phyloP scores from a whole-genome alignment of 2,329 filamentous ascomycete genomes.

The Cytospora piceicola region DNA sequence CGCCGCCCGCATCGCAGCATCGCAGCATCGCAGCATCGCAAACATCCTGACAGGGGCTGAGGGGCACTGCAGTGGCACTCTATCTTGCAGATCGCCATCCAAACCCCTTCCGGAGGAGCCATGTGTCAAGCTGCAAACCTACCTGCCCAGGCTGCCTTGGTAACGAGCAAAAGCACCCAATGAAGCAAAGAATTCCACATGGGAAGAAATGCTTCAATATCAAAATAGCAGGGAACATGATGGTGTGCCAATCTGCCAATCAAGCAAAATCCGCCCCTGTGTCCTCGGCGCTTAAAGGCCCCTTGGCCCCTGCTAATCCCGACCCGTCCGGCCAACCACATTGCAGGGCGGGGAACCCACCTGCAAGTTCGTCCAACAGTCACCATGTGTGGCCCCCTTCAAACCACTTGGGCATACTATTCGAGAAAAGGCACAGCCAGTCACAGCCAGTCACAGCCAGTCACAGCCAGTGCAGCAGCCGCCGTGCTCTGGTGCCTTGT shows the following conservation, averaged over 20 bases:
- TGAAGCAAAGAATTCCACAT: background rate
- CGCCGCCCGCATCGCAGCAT: background rate
- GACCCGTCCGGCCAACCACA: slow-evolving; percentile 47
- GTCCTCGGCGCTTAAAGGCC: slow-evolving; percentile 31
- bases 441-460: too few relatives aligned
- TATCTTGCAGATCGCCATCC: slow-evolving; percentile 24
- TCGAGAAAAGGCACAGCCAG: slow-evolving; percentile 41
- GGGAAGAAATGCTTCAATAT: slow-evolving; percentile 20
- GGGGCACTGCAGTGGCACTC: slow-evolving; percentile 6
- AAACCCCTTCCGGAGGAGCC: background rate
- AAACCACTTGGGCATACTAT: slow-evolving; percentile 45
- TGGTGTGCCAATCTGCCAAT: slow-evolving; percentile 29
- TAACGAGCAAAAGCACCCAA: background rate
- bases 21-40: slow-evolving; percentile 9
- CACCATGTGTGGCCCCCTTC: slow-evolving; percentile 33
- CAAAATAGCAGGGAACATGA: slow-evolving; percentile 17
- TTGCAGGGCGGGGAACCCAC: slow-evolving; percentile 31
- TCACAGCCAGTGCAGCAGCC: slow-evolving; percentile 44
- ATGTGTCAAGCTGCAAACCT: background rate
- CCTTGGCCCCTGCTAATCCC: slow-evolving; percentile 37
- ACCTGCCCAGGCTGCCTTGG: background rate
- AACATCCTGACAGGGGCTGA: background rate
- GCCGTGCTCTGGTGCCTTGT: slow-evolving; percentile 36
- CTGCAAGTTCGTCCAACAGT: slow-evolving; percentile 36
- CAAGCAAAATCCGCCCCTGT: slow-evolving; percentile 7